Conservation (phyloP, 306 rosid species). For the Quercus parvula region DNA sequence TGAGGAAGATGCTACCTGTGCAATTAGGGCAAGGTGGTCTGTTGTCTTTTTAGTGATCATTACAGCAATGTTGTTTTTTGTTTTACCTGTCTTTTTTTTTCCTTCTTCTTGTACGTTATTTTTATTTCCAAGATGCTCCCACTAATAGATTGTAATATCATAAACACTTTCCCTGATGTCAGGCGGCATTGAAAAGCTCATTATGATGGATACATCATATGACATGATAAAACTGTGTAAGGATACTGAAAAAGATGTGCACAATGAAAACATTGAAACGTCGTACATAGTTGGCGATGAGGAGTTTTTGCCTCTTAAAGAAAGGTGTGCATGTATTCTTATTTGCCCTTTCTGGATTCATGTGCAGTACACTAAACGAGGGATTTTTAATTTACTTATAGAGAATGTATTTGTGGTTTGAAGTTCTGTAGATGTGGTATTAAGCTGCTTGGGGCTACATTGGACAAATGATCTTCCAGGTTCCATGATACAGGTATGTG, state of each 20-base stretch:
- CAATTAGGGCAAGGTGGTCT: neutral
- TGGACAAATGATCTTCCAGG: slow-evolving; percentile 99
- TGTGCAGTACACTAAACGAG: neutral
- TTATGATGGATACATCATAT: slow-evolving; percentile 79
- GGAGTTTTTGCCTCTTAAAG: slow-evolving; percentile 81
- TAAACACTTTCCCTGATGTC: slow-evolving; percentile 8
- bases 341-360: slow-evolving; percentile 3
- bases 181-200: slow-evolving; percentile 76
- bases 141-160: neutral
- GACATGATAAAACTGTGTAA: slow-evolving; percentile 74
- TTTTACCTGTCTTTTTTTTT: slow-evolving; percentile 11
- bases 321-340: slow-evolving; percentile 46
- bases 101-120: neutral
- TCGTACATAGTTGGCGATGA: slow-evolving; percentile 77
- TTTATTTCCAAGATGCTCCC: neutral
- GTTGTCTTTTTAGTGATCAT: neutral
- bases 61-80: neutral
- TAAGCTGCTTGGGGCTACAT: slow-evolving; percentile 93
- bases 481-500: slow-evolving; percentile 91
- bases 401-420: slow-evolving; percentile 23
- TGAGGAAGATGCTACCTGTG: neutral
- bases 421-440: slow-evolving; percentile 85
- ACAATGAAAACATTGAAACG: slow-evolving; percentile 42
- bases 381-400: neutral
- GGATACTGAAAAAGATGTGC: slow-evolving; percentile 33